Evolutionary conservation across 805 yeast species (phyloP), one percentile per base, ranked within the genome.

Genomic region (Zygoascus bituminiphila): DNA sequence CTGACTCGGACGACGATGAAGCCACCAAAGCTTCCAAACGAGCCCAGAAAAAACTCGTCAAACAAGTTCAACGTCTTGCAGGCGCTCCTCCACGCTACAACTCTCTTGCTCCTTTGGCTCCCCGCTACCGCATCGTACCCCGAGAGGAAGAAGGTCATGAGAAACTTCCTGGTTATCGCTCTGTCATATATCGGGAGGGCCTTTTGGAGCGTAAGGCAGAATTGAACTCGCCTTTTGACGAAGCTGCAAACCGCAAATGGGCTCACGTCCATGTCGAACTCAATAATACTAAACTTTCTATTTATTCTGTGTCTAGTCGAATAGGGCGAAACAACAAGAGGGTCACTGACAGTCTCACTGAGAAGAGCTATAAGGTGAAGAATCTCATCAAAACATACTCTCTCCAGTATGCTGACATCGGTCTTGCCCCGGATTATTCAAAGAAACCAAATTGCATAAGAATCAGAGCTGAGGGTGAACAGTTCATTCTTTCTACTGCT

Each of bases 261-360:
- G 75, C 72, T 55, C 69, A 74, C 39, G 74, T 75, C 40, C 70
- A 84, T 20, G 71, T 87, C 63, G 94, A 84, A 59, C 69, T 89
- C 45, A 88, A 89, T 69, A 85, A 91, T 17, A 89, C 97, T 1
- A 95, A 87, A 66, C 67, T 89, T 31, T 84, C 84, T 63, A 68
- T 89, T 47, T 85, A 84, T 62, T 57, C 64, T 15, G 44, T 47
- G 8, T 22, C 53, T 6, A 12, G 49, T 14, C n/a, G 42, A 22
- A 68, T 71, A 12, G 76, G 71, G 33, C 54, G 64, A 4, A 23
- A 23, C 25, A n/a, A 17, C 33, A 41, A 24, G 6, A 56, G 63
- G 15, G 23, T 44, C 47, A 23, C 47, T 31, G 43, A 45, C 31
- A 31, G 39, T 33, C 21, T 36, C 6, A 44, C 41, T n/a, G 45